A percentile compares a stretch with the other conserved stretches of the same genome.
Evolutionary conservation across 73 alveolate genomes (phyloP).

Genomic region (Durusdinium trenchii): DNA sequence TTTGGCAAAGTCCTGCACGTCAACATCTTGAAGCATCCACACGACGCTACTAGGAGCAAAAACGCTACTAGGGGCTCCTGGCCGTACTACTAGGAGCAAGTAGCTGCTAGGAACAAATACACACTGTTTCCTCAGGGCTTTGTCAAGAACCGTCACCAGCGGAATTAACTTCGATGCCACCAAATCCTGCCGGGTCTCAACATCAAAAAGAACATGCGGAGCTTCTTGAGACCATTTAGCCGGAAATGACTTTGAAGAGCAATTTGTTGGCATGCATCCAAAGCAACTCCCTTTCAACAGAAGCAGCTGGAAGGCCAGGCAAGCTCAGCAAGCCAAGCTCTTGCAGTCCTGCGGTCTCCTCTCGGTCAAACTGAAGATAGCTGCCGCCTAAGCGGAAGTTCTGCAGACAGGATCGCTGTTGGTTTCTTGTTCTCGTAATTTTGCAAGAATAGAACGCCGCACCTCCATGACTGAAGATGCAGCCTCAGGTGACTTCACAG

Average conservation of each 20-base stretch:
- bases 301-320: neutral
- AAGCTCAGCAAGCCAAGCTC: neutral
- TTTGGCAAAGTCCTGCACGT: neutral
- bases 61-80: neutral
- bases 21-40: neutral
- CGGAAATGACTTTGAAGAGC: neutral
- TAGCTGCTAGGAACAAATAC: neutral
- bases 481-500: neutral
- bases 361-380: conserved; percentile 42
- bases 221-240: neutral
- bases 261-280: neutral
- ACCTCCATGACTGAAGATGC: conserved; percentile 49
- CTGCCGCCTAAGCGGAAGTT: neutral
- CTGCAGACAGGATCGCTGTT: no score
- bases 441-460: neutral
- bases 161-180: conserved; percentile 14
- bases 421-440: no score
- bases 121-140: neutral
- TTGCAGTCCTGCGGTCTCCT: conserved; percentile 4
- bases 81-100: no score
- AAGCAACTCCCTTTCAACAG: neutral
- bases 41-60: neutral
- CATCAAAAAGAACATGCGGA: neutral
- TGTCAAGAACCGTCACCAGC: conserved; percentile 10
- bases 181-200: conserved; percentile 36